These are phyloP conservation scores for Parascedosporium putredinis DNA, from an alignment of 2,329 filamentous ascomycete species.

Conservation along the genomic window DNA sequence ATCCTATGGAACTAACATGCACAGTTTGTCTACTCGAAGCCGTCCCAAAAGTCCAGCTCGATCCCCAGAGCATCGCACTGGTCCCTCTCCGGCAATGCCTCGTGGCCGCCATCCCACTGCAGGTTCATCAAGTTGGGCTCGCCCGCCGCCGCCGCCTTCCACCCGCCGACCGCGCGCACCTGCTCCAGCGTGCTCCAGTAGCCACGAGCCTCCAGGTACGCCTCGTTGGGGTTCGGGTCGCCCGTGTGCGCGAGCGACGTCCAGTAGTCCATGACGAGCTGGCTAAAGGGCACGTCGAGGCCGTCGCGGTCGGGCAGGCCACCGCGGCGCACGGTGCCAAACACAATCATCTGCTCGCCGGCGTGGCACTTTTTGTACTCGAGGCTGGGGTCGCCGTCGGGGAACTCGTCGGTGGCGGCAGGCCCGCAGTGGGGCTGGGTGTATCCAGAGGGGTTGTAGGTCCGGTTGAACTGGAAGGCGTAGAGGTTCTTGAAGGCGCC, in stretches of 20 bases:
- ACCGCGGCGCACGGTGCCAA: conserved; percentile 22
- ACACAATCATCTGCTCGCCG: conserved; percentile 27
- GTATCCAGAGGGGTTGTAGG: conserved; percentile 23
- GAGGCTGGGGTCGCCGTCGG: conserved; percentile 22
- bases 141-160: conserved; percentile 15
- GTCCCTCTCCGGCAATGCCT: background rate
- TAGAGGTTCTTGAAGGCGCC: conserved; percentile 21
- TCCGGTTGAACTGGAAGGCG: conserved; percentile 29
- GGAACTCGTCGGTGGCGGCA: conserved; percentile 16
- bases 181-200: conserved; percentile 19
- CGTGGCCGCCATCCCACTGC: conserved; percentile 2
- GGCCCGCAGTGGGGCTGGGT: conserved; percentile 20
- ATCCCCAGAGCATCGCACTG: conserved; percentile 6
- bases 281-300: conserved; percentile 22
- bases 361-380: conserved; percentile 33
- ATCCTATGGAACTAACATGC: no score
- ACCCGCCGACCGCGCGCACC: conserved; percentile 17
- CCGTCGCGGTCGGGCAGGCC: conserved; percentile 25
- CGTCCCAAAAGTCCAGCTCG: background rate
- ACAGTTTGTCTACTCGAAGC: background rate
- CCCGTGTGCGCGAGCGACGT: conserved; percentile 21
- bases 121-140: conserved; percentile 2
- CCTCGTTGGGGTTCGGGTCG: conserved; percentile 20
- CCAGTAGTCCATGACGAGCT: conserved; percentile 25
- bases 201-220: conserved; percentile 20